Base-by-base conservation (phyloP, 2,329 filamentous ascomycete species). In the Exophiala phaeomuriformis region DNA sequence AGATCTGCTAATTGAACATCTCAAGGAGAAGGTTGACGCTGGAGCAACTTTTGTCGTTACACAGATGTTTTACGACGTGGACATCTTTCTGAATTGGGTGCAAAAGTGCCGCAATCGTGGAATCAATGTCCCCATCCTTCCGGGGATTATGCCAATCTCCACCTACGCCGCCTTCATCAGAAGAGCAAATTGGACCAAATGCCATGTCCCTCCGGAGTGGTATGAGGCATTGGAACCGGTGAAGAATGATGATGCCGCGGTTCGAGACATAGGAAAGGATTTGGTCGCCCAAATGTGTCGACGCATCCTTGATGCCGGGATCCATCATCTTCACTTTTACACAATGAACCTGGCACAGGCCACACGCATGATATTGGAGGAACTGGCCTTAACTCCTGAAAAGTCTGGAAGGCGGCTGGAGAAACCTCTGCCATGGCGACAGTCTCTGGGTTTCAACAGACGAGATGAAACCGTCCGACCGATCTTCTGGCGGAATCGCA, bases 11-110 rank as follows among this genome's bases (percentile, higher is more conserved):
- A 82, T 98, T 59, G 85, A 93, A 60, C 93, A 97, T 69, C 73
- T 98, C 66, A 97, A 97, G 75, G 87, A 97, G 71, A 98, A 98
- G 75, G 85, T 97, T 33, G 93, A 98, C 68, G 88, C 88, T 55
- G 93, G 93, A 48, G 90, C 86, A 58, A 85, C 86, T 4, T 98
- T 97, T 68, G 87, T 98, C 60, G 88, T 98, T 50, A 97, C 93
- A 0, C 93, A 98, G 74, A 98, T 98, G 93, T 97, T 97, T 73
- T 98, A 98, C 75, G 91, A 98, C 66, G 90, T 83, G 47, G 91
- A 98, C 66, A 91, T 93, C 67, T 98, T 98, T 72, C 72, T 97
- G 50, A 80, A 84, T 49, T 98, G 93, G 93, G 86, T 94, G 36
- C 77, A 81, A 62, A 93, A 88, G 68, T 90, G 91, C 55, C 85